These are phyloP conservation scores for Chloromonas sp. DNA, from an alignment of 163 green algal species.

Conservation along the genomic window DNA sequence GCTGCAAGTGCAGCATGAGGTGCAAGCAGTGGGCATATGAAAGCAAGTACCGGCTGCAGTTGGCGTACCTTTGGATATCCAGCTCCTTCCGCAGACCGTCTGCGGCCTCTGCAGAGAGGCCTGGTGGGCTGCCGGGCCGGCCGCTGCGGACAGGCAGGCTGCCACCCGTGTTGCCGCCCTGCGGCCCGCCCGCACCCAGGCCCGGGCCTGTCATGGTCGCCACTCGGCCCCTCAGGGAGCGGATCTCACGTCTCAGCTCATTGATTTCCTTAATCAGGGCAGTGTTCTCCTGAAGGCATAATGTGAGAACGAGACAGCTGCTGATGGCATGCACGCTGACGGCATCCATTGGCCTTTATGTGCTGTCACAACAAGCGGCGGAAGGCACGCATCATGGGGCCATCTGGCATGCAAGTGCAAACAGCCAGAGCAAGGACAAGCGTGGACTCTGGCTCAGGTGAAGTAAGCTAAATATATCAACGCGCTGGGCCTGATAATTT, in stretches of 20 bases:
- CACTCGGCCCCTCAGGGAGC: conserved; percentile 25
- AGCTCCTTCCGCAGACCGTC: conserved; percentile 46
- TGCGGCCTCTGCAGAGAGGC: background rate
- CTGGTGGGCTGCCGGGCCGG: background rate
- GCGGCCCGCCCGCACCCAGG: background rate
- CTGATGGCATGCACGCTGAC: background rate
- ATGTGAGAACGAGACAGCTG: background rate
- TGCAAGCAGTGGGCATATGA: no score
- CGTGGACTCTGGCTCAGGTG: no score
- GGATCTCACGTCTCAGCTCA: conserved; percentile 72
- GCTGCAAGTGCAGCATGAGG: no score
- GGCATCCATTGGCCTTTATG: background rate
- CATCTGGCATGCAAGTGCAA: no score
- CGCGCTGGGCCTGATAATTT: no score
- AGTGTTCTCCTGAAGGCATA: conserved; percentile 67
- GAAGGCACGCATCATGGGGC: background rate
- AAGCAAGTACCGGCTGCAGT: no score
- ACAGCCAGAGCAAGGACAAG: no score
- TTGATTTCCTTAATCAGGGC: conserved; percentile 85
- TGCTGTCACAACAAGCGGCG: background rate
- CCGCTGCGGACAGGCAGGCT: background rate
- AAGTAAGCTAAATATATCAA: no score
- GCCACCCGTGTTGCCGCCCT: background rate
- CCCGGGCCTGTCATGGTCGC: background rate
- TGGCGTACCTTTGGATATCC: conserved; percentile 51